Evolutionary conservation across 1,139 yeast genomes (phyloP).

Genomic region (Kazachstania sp.): DNA sequence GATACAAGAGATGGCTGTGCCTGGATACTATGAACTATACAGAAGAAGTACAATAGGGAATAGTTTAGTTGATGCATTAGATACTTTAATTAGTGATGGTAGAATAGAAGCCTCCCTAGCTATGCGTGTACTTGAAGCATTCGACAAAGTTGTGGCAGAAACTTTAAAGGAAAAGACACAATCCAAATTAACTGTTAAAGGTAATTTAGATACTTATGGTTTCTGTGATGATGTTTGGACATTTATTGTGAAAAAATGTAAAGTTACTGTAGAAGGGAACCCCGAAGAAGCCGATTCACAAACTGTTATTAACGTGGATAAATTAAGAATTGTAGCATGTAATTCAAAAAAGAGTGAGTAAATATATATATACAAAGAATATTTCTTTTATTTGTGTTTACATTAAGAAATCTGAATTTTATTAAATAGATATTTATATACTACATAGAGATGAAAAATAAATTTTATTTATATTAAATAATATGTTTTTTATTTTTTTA

Average conservation of each 20-base stretch:
- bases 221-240: conserved; percentile 99
- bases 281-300: conserved; percentile 17
- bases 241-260: conserved; percentile 82
- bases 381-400: neutral
- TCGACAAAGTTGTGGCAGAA: conserved; percentile 84
- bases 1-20: conserved; percentile 21
- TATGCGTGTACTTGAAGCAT: conserved; percentile 76
- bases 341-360: conserved; percentile 70
- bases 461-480: neutral
- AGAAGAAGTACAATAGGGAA: conserved; percentile 79
- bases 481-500: no score
- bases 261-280: conserved; percentile 60
- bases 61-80: conserved; percentile 84
- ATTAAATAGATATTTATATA: neutral
- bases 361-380: no score
- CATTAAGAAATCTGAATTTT: neutral
- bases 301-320: conserved; percentile 51
- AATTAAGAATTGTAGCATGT: conserved; percentile 95
- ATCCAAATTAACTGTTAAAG: conserved; percentile 75
- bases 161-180: conserved; percentile 66
- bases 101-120: conserved; percentile 91
- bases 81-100: conserved; percentile 67
- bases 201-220: conserved; percentile 86
- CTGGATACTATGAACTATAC: conserved; percentile 79
- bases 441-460: neutral